phyloP scores from a whole-genome alignment of 2,329 filamentous ascomycete species.

The Arthroderma sp. region DNA sequence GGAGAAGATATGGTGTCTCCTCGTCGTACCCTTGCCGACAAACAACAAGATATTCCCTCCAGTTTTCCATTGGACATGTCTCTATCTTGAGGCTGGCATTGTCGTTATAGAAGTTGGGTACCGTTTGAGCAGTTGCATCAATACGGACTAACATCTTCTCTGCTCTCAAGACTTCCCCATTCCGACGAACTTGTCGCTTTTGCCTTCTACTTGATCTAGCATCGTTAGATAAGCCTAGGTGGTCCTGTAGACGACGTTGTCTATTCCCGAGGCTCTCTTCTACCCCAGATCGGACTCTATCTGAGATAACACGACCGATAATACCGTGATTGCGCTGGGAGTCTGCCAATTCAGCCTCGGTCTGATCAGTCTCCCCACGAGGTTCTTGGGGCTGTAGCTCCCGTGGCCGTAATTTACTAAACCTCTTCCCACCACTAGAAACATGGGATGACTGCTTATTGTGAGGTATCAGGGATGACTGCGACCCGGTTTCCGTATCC shows the following conservation, averaged over 20 bases:
- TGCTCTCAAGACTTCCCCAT: slow-evolving; percentile 53
- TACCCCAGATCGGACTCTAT: slow-evolving; percentile 35
- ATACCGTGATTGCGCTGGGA: slow-evolving; percentile 14
- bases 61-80: slow-evolving; percentile 49
- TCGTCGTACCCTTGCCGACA: slow-evolving; percentile 47
- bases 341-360: background rate
- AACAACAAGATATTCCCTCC: slow-evolving; percentile 52
- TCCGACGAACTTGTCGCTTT: slow-evolving; percentile 9
- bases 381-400: slow-evolving; percentile 26
- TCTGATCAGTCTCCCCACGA: slow-evolving; percentile 11
- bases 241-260: slow-evolving; percentile 30
- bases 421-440: slow-evolving; percentile 10
- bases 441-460: slow-evolving; percentile 11
- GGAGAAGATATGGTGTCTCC: slow-evolving; percentile 44
- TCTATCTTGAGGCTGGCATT: slow-evolving; percentile 50
- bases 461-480: slow-evolving; percentile 22
- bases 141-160: slow-evolving; percentile 57
- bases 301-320: slow-evolving; percentile 18
- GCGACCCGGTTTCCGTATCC: slow-evolving; percentile 1
- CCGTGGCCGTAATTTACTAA: slow-evolving; percentile 8
- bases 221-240: slow-evolving; percentile 20
- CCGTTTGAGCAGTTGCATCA: slow-evolving; percentile 41
- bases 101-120: slow-evolving; percentile 52
- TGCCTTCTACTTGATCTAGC: slow-evolving; percentile 11
- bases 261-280: slow-evolving; percentile 33